These are phyloP conservation scores for Pulveroboletus sp. DNA, from an alignment of 768 basidiomycete species.

Conservation along the genomic window DNA sequence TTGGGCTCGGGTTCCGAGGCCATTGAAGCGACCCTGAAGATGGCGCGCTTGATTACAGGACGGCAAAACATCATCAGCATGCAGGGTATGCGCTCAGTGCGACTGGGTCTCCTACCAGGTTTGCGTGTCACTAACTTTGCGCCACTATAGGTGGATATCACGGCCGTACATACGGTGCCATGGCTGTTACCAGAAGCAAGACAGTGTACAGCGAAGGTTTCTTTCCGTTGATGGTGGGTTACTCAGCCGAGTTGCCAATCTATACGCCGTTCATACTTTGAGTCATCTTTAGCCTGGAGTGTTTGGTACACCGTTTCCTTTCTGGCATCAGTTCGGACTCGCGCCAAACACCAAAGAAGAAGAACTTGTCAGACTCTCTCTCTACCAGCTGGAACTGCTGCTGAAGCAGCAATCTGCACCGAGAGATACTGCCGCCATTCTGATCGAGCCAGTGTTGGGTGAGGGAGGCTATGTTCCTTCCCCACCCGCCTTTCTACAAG, in stretches of 20 bases:
- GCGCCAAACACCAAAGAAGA: slow-evolving; percentile 50
- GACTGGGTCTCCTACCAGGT: neutral
- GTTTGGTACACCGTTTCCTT: slow-evolving; percentile 80
- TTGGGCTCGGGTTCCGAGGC: slow-evolving; percentile 97
- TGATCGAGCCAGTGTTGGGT: slow-evolving; percentile 90
- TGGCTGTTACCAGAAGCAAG: slow-evolving; percentile 93
- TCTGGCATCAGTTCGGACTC: slow-evolving; percentile 81
- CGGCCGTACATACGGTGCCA: slow-evolving; percentile 88
- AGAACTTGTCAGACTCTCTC: slow-evolving; percentile 55
- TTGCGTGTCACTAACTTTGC: neutral
- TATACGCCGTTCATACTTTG: neutral
- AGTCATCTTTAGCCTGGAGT: slow-evolving; percentile 63
- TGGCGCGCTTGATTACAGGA: slow-evolving; percentile 74
- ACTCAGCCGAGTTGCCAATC: neutral
- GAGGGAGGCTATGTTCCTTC: slow-evolving; percentile 96
- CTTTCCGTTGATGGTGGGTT: slow-evolving; percentile 75
- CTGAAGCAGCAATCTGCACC: slow-evolving; percentile 78
- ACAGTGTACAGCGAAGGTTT: slow-evolving; percentile 80
- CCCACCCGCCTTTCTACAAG: slow-evolving; percentile 71
- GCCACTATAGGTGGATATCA: slow-evolving; percentile 67
- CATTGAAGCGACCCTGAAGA: slow-evolving; percentile 83
- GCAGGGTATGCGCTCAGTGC: slow-evolving; percentile 54
- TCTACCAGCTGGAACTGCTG: slow-evolving; percentile 80
- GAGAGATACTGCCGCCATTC: slow-evolving; percentile 85
- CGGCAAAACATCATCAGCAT: slow-evolving; percentile 86